These are phyloP conservation scores for Morella rubra DNA, from an alignment of 306 rosid genomes.

Conservation along the genomic window DNA sequence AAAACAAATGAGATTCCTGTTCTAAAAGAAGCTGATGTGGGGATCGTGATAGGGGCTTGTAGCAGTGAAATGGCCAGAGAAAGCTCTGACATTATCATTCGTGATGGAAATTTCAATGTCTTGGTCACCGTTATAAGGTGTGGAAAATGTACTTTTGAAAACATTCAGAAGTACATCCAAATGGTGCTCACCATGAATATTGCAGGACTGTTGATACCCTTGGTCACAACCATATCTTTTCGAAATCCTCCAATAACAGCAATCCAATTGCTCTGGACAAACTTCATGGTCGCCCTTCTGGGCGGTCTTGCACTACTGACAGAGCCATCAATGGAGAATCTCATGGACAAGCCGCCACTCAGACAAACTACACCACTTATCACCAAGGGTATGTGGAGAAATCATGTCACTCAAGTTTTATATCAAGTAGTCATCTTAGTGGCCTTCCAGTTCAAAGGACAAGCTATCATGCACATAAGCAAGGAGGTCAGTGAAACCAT, in stretches of 20 bases:
- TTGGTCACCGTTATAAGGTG: background rate
- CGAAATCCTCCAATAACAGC: constrained; percentile 9
- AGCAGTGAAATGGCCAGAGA: constrained; percentile 14
- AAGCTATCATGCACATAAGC: constrained; percentile 6
- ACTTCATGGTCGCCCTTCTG: background rate
- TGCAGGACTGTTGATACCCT: constrained; percentile 14
- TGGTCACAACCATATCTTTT: background rate
- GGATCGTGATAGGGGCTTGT: constrained; percentile 6
- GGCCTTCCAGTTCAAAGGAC: constrained; percentile 9
- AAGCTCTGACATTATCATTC: constrained; percentile 15
- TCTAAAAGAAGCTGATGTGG: constrained; percentile 30
- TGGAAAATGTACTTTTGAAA: constrained; percentile 23
- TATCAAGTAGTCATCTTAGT: constrained; percentile 7
- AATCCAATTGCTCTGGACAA: constrained; percentile 19
- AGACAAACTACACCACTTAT: constrained; percentile 15
- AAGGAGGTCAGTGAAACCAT: constrained; percentile 4
- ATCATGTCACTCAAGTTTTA: constrained; percentile 18
- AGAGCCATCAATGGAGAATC: constrained; percentile 15
- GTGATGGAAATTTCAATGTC: background rate
- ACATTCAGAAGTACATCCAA: constrained; percentile 35
- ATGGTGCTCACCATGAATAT: constrained; percentile 23
- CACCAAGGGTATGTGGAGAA: constrained; percentile 26
- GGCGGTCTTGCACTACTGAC: constrained; percentile 15
- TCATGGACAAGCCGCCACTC: constrained; percentile 2
- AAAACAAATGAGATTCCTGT: constrained; percentile 15